Evolutionary conservation across 2,329 filamentous ascomycete species (phyloP).

Genomic region (Ramularia collo-cygni): DNA sequence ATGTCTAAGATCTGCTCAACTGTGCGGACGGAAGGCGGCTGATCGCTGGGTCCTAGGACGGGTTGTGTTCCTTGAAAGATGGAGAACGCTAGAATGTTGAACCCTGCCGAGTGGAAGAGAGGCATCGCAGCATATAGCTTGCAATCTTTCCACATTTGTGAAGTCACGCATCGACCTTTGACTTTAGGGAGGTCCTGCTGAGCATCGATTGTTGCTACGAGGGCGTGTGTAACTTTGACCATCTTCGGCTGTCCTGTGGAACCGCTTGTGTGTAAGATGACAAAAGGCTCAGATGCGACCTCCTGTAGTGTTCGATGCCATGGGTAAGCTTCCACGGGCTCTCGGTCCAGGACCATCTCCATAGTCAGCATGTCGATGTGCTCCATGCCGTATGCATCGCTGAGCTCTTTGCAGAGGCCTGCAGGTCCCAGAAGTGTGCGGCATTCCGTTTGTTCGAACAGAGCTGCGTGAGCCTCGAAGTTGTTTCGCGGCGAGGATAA

Average conservation of each 20-base stretch:
- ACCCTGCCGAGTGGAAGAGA: slow-evolving; percentile 18
- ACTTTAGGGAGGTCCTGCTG: slow-evolving; percentile 7
- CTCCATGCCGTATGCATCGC: slow-evolving; percentile 14
- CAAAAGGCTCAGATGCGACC: slow-evolving; percentile 8
- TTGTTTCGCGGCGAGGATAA: slow-evolving; percentile 15
- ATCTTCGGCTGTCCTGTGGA: slow-evolving; percentile 18
- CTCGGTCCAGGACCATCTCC: slow-evolving; percentile 10
- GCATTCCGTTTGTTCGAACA: slow-evolving; percentile 16
- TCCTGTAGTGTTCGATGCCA: slow-evolving; percentile 2
- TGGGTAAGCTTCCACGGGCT: slow-evolving; percentile 10
- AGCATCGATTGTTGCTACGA: slow-evolving; percentile 12
- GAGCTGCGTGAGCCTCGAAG: slow-evolving; percentile 13
- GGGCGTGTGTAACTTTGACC: slow-evolving; percentile 13
- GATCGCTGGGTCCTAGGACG: slow-evolving; percentile 8
- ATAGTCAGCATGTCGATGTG: slow-evolving; percentile 13
- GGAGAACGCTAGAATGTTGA: slow-evolving; percentile 8
- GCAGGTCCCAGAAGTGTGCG: slow-evolving; percentile 11
- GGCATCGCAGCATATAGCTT: slow-evolving; percentile 9
- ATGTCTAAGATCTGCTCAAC: slow-evolving; percentile 6
- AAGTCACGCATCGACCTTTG: slow-evolving; percentile 5
- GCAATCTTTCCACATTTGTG: slow-evolving; percentile 6
- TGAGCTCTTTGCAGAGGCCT: slow-evolving; percentile 9
- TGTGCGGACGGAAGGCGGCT: slow-evolving; percentile 7
- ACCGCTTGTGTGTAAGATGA: slow-evolving; percentile 18
- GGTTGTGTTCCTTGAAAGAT: slow-evolving; percentile 11